Percentiles rank a stretch among this genome's conserved stretches.
These are phyloP conservation scores for Barbarea vulgaris DNA, from an alignment of 345 rosid species.

Conservation along the genomic window DNA sequence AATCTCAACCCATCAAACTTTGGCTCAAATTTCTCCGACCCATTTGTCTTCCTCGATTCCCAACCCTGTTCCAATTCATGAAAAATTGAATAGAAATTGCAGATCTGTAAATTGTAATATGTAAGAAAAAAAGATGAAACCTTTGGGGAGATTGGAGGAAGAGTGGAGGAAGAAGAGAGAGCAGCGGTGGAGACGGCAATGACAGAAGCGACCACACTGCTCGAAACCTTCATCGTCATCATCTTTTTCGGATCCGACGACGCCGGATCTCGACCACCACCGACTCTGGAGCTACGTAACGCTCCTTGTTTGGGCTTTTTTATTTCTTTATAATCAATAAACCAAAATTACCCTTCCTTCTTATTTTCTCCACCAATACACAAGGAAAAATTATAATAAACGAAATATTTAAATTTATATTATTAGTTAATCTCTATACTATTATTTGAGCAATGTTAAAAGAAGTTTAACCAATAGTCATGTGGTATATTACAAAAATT, in stretches of 20 bases:
- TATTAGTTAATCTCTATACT: too few relatives aligned
- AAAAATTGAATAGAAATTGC: neutral
- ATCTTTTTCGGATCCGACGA: slow-evolving; percentile 15
- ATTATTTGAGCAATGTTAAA: too few relatives aligned
- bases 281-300: slow-evolving; percentile 16
- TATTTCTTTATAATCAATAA: neutral
- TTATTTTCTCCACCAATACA: neutral
- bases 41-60: slow-evolving; percentile 37
- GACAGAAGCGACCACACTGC: slow-evolving; percentile 36
- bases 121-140: slow-evolving; percentile 9
- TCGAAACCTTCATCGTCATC: slow-evolving; percentile 25
- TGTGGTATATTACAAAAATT: too few relatives aligned
- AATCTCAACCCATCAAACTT: slow-evolving; percentile 82
- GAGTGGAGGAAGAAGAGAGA: slow-evolving; percentile 33
- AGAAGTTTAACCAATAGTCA: too few relatives aligned
- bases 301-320: neutral
- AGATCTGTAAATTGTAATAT: slow-evolving; percentile 10
- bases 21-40: slow-evolving; percentile 63
- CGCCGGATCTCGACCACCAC: slow-evolving; percentile 44
- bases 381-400: neutral
- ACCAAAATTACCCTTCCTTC: neutral
- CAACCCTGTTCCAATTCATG: slow-evolving; percentile 33
- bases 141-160: slow-evolving; percentile 25
- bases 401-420: neutral
- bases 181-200: slow-evolving; percentile 33